Base-by-base conservation (phyloP, 2,329 filamentous ascomycete genomes). In the Aspergillus pseudoterreus region DNA sequence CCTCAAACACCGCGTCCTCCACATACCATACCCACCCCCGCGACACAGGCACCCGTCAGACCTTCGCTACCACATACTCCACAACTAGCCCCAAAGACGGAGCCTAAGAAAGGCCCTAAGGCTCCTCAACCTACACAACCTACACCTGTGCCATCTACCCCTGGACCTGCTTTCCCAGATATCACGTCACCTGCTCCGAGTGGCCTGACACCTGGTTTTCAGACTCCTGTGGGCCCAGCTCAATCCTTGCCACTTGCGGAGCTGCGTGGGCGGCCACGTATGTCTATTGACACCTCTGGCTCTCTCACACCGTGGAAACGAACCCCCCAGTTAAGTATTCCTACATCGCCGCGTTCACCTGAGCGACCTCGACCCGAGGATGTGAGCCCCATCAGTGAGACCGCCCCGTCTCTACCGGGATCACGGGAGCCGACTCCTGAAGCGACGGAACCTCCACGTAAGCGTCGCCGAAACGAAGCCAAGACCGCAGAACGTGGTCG, bases 311-410 rank as follows among this genome's bases (percentile, higher is more conserved):
- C 71, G 3, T 76, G 74, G 74, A 76, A 72, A 56, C 65, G 67
- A 47, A 64, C 65, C 33, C 70, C 71, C 19, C 63, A 61, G 11
- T 47, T 66, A 38, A 69, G 60, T 8, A 63, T 74, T 35, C 61
- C 70, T 0, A 54, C 63, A 15, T 70, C 68, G 5, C 71, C 71
- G 24, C 61, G 62, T 14, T 75, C 74, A 17, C 74, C 74, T 9
- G 58, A 65, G 45, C 66, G 69, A 2, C 74, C 74, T 43, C 63
- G 66, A 4, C 67, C 72, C 2, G 71, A 72, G 48, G 73, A 75
- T 57, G 68, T 76, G 10, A 76, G 74, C 57, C 74, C 74, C 0
- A 74, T 76, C 49, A 76, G 73, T 45, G 73, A 75, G 33, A 65
- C 63, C 41, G 70, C 66, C 2, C 61, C 63, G n/a, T 75, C 72